These are phyloP conservation scores for Ambrosiella beaveri DNA, from an alignment of 2,329 filamentous ascomycete species.

Conservation along the genomic window DNA sequence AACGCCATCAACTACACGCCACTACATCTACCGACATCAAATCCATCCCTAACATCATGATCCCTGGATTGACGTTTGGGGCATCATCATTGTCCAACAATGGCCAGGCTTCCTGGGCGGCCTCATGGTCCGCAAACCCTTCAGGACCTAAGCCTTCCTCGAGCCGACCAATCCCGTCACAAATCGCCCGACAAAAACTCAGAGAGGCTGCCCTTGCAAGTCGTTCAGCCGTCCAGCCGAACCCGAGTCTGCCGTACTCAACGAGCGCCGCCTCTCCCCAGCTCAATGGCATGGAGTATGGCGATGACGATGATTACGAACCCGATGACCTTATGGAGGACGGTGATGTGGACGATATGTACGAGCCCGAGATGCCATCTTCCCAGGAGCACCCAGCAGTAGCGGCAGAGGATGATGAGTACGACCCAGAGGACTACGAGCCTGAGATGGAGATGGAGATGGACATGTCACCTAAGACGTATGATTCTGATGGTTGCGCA, in stretches of 20 bases:
- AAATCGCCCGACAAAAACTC: constrained; percentile 5
- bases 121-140: not conserved
- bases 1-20: not conserved
- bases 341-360: not conserved
- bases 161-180: not conserved
- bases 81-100: not conserved
- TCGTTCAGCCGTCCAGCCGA: not conserved
- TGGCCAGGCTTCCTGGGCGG: constrained; percentile 7
- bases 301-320: constrained; percentile 3
- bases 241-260: not conserved
- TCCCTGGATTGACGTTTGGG: constrained; percentile 17
- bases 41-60: constrained; percentile 10
- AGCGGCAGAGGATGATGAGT: constrained; percentile 2
- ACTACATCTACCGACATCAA: not conserved
- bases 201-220: constrained; percentile 2
- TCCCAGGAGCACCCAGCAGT: not conserved
- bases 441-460: constrained; percentile 2
- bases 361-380: not conserved
- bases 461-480: constrained; percentile 1
- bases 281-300: not conserved
- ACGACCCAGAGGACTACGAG: constrained; percentile 10
- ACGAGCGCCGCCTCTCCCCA: no score
- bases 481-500: constrained; percentile 7
- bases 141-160: not conserved
- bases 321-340: not conserved